A percentile compares a stretch with the other conserved stretches of the same genome.
Conservation (phyloP, 148 eudicot species). For the Rhododendron williamsianum region DNA sequence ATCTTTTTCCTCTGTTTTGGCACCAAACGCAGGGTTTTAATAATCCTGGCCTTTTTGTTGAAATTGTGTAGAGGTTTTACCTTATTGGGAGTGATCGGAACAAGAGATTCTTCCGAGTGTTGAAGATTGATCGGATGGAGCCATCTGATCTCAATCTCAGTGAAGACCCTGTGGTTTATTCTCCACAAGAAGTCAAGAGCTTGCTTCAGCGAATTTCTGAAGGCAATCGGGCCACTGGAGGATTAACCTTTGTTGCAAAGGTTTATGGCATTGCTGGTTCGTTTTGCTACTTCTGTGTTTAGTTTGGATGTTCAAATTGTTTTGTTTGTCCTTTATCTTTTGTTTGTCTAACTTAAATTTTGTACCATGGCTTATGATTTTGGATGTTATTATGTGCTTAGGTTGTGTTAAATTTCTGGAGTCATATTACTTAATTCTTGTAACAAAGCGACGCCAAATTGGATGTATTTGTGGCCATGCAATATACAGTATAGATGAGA, state of each 20-base stretch:
- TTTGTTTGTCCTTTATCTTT: neutral
- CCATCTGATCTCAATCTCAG: conserved; percentile 79
- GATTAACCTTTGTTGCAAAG: conserved; percentile 69
- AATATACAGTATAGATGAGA: conserved; percentile 85
- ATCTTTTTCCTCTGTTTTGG: neutral
- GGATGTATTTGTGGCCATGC: conserved; percentile 97
- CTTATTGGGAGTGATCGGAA: conserved; percentile 87
- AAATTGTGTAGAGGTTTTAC: conserved; percentile 63
- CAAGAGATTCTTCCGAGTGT: conserved; percentile 67
- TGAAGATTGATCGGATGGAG: conserved; percentile 91
- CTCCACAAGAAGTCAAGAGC: conserved; percentile 76
- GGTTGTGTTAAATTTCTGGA: conserved; percentile 88
- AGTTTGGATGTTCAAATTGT: neutral
- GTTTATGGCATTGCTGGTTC: conserved; percentile 88
- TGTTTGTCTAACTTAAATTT: neutral
- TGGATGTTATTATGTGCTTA: conserved; percentile 10
- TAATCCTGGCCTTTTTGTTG: neutral
- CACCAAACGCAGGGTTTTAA: neutral
- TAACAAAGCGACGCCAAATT: conserved; percentile 81
- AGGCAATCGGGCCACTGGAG: conserved; percentile 95
- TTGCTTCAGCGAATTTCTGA: conserved; percentile 83
- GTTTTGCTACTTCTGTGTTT: conserved; percentile 1
- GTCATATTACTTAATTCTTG: conserved; percentile 79
- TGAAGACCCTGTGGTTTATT: conserved; percentile 94
- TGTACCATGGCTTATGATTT: neutral